A percentile compares a stretch with the other conserved stretches of the same genome.
phyloP scores from a whole-genome alignment of 192 early-diverging fungal genomes.

The Funneliformis geosporum region DNA sequence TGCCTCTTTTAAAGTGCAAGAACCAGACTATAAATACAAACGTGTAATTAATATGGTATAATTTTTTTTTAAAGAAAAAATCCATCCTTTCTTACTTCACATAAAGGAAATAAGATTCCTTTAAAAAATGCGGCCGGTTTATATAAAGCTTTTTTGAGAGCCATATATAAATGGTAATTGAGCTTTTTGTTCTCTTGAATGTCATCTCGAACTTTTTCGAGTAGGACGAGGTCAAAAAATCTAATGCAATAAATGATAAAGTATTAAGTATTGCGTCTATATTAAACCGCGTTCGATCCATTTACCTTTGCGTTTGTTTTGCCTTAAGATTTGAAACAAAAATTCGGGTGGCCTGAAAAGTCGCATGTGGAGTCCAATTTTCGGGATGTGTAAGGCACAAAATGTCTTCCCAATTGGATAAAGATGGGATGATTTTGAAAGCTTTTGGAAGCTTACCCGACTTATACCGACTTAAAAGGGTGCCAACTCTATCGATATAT shows the following conservation, averaged over 20 bases:
- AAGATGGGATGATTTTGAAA: conserved; percentile 97
- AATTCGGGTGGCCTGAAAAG: conserved; percentile 92
- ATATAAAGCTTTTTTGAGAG: conserved; percentile 94
- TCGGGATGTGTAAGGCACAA: conserved; percentile 88
- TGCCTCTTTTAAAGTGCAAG: conserved; percentile 94
- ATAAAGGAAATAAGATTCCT: conserved; percentile 94
- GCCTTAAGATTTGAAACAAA: conserved; percentile 98
- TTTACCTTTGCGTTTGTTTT: conserved; percentile 81
- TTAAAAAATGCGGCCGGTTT: conserved; percentile 98
- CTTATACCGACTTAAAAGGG: conserved; percentile 87
- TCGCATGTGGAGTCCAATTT: conserved; percentile 95
- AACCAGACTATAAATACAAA: conserved; percentile 49
- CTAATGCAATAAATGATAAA: conserved; percentile 32
- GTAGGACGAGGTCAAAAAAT: conserved; percentile 84
- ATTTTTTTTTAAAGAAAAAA: background rate
- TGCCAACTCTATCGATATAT: conserved; percentile 70
- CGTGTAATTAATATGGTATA: background rate
- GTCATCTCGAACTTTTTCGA: conserved; percentile 93
- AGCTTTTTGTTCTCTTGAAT: conserved; percentile 97
- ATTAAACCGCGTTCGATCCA: background rate
- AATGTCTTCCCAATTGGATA: conserved; percentile 97
- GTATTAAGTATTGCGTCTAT: background rate
- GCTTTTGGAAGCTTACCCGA: conserved; percentile 95
- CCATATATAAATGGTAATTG: conserved; percentile 96
- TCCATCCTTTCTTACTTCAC: conserved; percentile 53